A percentile compares a stretch with the other conserved stretches of the same genome.
phyloP scores from a whole-genome alignment of 148 eudicot species.

The Fagopyrum tataricum region DNA sequence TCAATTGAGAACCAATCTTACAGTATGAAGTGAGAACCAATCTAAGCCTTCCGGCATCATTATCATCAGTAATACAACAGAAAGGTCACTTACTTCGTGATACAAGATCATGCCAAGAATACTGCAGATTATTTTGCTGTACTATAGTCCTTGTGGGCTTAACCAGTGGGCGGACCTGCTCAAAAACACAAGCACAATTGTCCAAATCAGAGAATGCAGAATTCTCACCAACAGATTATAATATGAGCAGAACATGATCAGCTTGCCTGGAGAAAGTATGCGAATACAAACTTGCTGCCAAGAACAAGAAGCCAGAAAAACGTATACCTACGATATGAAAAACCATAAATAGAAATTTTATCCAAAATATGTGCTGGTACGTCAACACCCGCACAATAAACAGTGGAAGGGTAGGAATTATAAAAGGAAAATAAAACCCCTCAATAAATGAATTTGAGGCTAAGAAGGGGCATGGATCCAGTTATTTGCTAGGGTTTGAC shows the following conservation, averaged over 20 bases:
- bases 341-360: not conserved
- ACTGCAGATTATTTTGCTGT: constrained; percentile 29
- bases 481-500: not conserved
- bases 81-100: constrained; percentile 57
- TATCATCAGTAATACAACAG: not conserved
- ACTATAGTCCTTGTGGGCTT: constrained; percentile 59
- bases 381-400: not conserved
- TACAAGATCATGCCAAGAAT: constrained; percentile 95
- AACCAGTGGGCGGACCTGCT: constrained; percentile 81
- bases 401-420: not conserved
- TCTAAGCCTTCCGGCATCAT: not conserved
- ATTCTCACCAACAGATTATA: not conserved
- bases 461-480: not conserved
- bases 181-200: constrained; percentile 5
- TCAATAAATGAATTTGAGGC: not conserved
- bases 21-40: too few relatives aligned
- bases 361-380: not conserved
- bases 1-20: too few relatives aligned
- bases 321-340: constrained; percentile 51
- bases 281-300: constrained; percentile 73
- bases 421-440: not conserved
- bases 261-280: constrained; percentile 82
- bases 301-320: constrained; percentile 85
- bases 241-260: not conserved
- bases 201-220: constrained; percentile 10